Base-by-base conservation (phyloP, 306 rosid species). In the Cucumis cinereus region DNA sequence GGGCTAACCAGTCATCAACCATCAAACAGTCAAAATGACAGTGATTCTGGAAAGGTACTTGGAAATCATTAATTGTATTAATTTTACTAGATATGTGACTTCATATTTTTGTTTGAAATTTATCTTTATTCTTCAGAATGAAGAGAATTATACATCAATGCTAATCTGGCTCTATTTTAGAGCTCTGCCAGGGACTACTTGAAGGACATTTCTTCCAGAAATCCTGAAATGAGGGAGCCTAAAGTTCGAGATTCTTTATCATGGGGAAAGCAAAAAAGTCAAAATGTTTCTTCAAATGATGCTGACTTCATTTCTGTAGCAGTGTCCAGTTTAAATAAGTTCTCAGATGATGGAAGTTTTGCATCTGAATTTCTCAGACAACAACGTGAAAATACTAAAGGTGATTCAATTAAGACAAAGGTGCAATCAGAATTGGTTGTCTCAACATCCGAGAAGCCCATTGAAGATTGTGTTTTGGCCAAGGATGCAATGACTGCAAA, bases 331-430 rank as follows among this genome's bases (percentile, higher is more conserved):
- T 36, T 94, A 66, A 93, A 93, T 81, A 87, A 84, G 74, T 94
- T 91, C 86, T 7, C 89, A 8, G 85, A 86, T 17, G 90, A 91
- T 73, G 97, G 98, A 73, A 89, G 74, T 84, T 94, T 94, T 82
- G 83, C 89, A 89, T 45, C 12, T 70, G 82, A 77, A 30, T 82
- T 85, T 82, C 79, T 77, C 82, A 63, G 47, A 61, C 61, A 83
- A 69, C 53, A 83, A 69, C 71, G 79, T 72, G 85, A 76, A 69
- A 73, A 56, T 69, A 81, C 81, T 77, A 74, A 78, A 68, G 84
- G 81, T 58, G 79, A 79, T 63, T 80, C 84, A 79, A 74, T 54
- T 63, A 22, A 64, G n/a, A 87, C 77, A 77, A 85, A 76, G 81
- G 54, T 71, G 73, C 81, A 83, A 56, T 63, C 75, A 10, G 79